Base-by-base conservation (phyloP, 2,329 filamentous ascomycete genomes). In the Dothistroma septosporum region DNA sequence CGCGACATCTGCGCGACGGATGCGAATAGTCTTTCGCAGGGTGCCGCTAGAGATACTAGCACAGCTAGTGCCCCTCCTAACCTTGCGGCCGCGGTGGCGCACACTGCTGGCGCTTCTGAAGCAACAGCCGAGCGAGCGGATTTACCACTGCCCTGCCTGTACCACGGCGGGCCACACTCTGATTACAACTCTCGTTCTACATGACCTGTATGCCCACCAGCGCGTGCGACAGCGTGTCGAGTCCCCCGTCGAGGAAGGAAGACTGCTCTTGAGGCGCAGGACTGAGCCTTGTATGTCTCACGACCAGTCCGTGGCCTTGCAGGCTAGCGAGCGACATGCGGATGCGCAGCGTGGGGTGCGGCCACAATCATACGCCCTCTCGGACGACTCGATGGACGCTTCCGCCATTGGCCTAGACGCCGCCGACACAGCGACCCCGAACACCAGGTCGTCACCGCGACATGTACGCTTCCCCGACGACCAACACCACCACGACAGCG, bases 401-500 rank as follows among this genome's bases (percentile, higher is more conserved):
- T 49, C 58, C 55, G 59, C 61, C 61, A 62, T 59, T 60, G 65
- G 55, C 57, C 58, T 61, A n/a, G 66, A 60, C 53, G 32, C 56
- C 56, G 59, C 60, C 61, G 32, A 63, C 61, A 50, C 50, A 47
- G 53, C 56, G 10, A 57, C 59, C 61, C 64, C 62, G 35, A 52
- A 59, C 55, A 57, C 64, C 41, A 58, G 61, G 21, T 70, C 69
- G 21, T 73, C 74, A 58, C 71, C 71, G 57, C 73, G 70, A 61
- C 72, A 74, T 71, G 70, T 73, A 60, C 71, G 69, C 63, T 67
- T 73, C 53, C 68, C 70, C 41, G 67, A 72, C 10, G 37, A 19
- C 60, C 62, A 59, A 44, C 61, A 61, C 60, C 58, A 59, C 61
- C 58, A 68, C 66, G 64, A 72, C 64, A 68, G 63, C 67, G 66